Base-by-base conservation (phyloP, 2,329 filamentous ascomycete species). In the Fonsecaea multimorphosa region DNA sequence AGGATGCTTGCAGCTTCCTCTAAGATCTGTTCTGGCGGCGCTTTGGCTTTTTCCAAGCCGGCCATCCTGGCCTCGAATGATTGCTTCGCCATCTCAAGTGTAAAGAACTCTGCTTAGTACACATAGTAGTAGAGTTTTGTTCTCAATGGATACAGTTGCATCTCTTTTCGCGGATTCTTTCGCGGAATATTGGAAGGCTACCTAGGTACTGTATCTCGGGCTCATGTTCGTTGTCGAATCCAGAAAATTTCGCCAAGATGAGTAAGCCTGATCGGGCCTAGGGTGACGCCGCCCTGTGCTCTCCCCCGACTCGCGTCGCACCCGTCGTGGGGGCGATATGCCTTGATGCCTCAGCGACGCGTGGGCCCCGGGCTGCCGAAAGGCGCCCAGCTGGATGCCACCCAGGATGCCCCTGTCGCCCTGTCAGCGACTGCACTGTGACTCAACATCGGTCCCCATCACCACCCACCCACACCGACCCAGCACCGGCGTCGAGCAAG, bases 1-100 rank as follows among this genome's bases (percentile, higher is more conserved):
- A 81, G 72, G 58, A 81, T 80, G 62, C 77, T 76, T 32, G 79
- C 78, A 11, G 80, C 80, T 61, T 80, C 76, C 58, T 76, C 73
- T 53, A 82, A 72, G 64, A 81, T 77, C 24, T 73, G 73, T n/a
- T 73, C 73, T 24, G 77, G 75, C n/a, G 74, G 74, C 51, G 73
- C 76, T 57, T 74, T 78, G 65, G 78, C 76, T 73, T 78, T 80
- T 71, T 82, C 80, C 54, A 82, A 77, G 64, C 76, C 76, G 44
- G 70, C 65, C 32, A 71, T 68, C 14, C 54, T 63, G 53, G 63
- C 64, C 65, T 71, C 70, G 36, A 70, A 71, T 12, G 60, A 58
- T 40, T 29, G 24, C n/a, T 46, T 57, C 19, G 61, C 60, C 70
- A 71, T 71, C 31, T 24, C 11, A 5, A 27, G 5, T 4, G 44